Conservation (phyloP, 352 stramenopile genomes). For the Globisporangium cylindrosporum region DNA sequence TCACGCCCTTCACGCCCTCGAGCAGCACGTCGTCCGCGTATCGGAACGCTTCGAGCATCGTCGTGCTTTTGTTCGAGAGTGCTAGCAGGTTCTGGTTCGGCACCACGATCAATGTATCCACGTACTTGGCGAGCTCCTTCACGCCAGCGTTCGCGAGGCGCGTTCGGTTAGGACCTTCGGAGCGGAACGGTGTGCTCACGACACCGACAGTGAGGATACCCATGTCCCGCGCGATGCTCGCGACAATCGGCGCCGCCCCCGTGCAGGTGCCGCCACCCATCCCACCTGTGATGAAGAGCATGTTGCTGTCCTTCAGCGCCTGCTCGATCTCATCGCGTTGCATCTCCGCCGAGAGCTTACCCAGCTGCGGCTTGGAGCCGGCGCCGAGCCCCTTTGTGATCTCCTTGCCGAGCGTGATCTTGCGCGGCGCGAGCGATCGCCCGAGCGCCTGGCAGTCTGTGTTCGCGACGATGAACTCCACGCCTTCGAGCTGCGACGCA, state of each 20-base stretch:
- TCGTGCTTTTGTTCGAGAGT: conserved; percentile 92
- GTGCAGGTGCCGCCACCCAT: conserved; percentile 94
- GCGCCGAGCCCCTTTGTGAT: conserved; percentile 83
- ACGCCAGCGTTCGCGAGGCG: conserved; percentile 91
- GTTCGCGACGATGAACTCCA: conserved; percentile 96
- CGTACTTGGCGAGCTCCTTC: conserved; percentile 89
- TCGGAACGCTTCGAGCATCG: conserved; percentile 92
- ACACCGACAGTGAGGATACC: conserved; percentile 95
- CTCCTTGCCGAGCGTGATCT: conserved; percentile 83
- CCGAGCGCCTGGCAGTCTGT: conserved; percentile 92
- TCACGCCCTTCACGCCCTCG: conserved; percentile 95
- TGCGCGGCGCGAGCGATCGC: conserved; percentile 72
- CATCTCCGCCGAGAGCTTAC: conserved; percentile 83
- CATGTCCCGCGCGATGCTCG: conserved; percentile 89
- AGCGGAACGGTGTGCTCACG: conserved; percentile 95
- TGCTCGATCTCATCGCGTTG: conserved; percentile 87
- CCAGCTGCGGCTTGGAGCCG: conserved; percentile 78
- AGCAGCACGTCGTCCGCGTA: conserved; percentile 95
- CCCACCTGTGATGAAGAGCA: conserved; percentile 95
- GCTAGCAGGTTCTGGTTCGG: conserved; percentile 95
- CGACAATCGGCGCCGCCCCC: conserved; percentile 92
- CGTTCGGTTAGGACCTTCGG: conserved; percentile 93
- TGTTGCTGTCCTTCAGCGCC: conserved; percentile 90
- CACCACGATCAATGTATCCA: conserved; percentile 96
- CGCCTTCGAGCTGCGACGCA: conserved; percentile 83